A percentile compares a stretch with the other conserved stretches of the same genome.
Evolutionary conservation across 2,329 filamentous ascomycete species (phyloP).

Genomic region (Colletotrichum aenigma): DNA sequence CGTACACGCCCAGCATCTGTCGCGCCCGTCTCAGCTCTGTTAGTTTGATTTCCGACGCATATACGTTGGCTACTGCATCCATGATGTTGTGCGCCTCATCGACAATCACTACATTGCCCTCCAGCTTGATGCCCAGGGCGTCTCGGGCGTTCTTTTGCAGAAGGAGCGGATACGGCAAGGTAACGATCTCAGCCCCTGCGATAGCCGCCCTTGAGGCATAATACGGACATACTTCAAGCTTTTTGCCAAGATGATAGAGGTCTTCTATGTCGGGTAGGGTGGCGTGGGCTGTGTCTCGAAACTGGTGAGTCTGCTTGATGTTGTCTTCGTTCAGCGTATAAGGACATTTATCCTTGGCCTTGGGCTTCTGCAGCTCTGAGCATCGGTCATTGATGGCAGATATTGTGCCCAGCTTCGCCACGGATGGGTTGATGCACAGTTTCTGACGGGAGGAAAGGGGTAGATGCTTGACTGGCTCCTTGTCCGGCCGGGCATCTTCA

Average conservation of each 20-base stretch:
- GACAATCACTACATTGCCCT: conserved; percentile 90
- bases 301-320: conserved; percentile 73
- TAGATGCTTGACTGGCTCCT: conserved; percentile 72
- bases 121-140: conserved; percentile 83
- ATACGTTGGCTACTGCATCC: conserved; percentile 88
- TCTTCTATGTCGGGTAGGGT: conserved; percentile 94
- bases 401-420: conserved; percentile 70
- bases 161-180: conserved; percentile 88
- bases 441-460: conserved; percentile 87
- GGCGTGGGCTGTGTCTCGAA: conserved; percentile 84
- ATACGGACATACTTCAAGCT: conserved; percentile 87
- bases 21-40: conserved; percentile 75
- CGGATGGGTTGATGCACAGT: conserved; percentile 86
- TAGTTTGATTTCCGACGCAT: conserved; percentile 78
- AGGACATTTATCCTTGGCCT: conserved; percentile 69
- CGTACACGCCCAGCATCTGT: conserved; percentile 79
- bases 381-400: conserved; percentile 94
- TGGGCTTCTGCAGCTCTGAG: conserved; percentile 83
- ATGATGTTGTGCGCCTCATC: conserved; percentile 98
- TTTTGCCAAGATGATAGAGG: conserved; percentile 76
- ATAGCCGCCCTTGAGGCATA: conserved; percentile 90
- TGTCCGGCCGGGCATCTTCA: conserved; percentile 14
- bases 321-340: conserved; percentile 83
- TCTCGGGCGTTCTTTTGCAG: conserved; percentile 88
- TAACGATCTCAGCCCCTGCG: conserved; percentile 86